Conservation (phyloP, 2,329 filamentous ascomycete genomes). For the Pestalotiopsis sp. region DNA sequence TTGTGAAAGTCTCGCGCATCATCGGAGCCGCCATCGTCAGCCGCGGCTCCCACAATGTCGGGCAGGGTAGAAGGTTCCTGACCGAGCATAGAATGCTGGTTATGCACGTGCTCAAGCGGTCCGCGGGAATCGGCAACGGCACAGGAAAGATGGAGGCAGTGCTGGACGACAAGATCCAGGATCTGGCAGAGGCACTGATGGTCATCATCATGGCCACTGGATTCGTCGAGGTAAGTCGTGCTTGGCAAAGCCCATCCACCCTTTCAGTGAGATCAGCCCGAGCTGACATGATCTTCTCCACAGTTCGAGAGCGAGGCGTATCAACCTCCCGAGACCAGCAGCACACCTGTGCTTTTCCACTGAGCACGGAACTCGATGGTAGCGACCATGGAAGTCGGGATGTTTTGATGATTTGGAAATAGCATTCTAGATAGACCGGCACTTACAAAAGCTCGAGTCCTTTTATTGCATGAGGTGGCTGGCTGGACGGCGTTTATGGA, state of each 20-base stretch:
- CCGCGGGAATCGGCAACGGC: constrained; percentile 71
- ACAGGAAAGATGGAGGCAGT: constrained; percentile 33
- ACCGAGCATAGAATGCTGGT: constrained; percentile 81
- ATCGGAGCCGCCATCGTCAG: constrained; percentile 80
- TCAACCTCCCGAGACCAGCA: constrained; percentile 19
- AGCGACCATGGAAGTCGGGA: background rate
- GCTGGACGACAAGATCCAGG: constrained; percentile 65
- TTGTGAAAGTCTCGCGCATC: constrained; percentile 78
- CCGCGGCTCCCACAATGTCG: constrained; percentile 78
- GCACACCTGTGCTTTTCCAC: constrained; percentile 25
- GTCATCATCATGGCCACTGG: constrained; percentile 79
- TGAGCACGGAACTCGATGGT: constrained; percentile 8
- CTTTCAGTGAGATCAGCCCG: background rate
- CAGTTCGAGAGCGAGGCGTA: constrained; percentile 28
- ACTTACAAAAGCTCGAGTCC: constrained; percentile 1
- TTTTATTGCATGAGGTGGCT: constrained; percentile 4
- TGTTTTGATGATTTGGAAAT: background rate
- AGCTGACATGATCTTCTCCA: constrained; percentile 8
- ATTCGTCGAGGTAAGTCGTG: constrained; percentile 75
- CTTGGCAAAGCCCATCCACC: background rate
- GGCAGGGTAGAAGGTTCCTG: constrained; percentile 78
- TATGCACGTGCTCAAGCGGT: constrained; percentile 86
- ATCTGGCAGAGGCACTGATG: constrained; percentile 83
- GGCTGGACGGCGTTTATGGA: background rate
- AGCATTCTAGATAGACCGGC: background rate